Evolutionary conservation across 176 grass and related monocot genomes (phyloP), one percentile per base, ranked within the genome.

Genomic region (Typha latifolia): DNA sequence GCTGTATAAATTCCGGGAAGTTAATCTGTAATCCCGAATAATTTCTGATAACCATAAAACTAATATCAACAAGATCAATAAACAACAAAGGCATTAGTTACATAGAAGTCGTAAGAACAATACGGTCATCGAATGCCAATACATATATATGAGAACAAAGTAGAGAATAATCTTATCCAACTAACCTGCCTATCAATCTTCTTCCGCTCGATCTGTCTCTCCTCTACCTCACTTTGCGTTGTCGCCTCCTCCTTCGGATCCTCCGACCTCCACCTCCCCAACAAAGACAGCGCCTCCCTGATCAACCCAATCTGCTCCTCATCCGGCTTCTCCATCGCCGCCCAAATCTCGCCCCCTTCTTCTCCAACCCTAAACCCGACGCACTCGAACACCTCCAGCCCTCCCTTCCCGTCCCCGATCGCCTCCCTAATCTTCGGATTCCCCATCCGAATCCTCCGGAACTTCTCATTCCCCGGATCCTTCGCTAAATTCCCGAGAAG

Each of bases 401-500:
- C 94, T 23, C 94, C 83, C 24, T 68, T 76, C 27, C 77, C 72
- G 51, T 99, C 86, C 12, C 70, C 74, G 5, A 93, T 67, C 12
- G 94, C 86, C 67, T 99, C 94, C 83, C 85, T 90, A 77, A 99
- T 93, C 80, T 87, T 86, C 18, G 85, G 89, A 74, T 99, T 99
- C 23, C 73, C 79, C 81, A 99, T 77, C 64, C 89, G 70, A 26
- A 99, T 88, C 76, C 76, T 74, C 73, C 89, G 63, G 70, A 79
- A 99, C 80, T 90, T 99, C 1, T 93, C 86, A 51, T 80, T 93
- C 16, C 64, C 61, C 5, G 94, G 86, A 12, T 99, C 94, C 43
- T 18, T 77, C 31, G 74, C 72, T 12, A 97, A 63, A 47, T 99
- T 99, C 3, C 66, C 84, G 34, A 99, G 83, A 37, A 99, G 75